These are phyloP conservation scores for Boletellus deceptivus DNA, from an alignment of 1,284 basidiomycete species.

Conservation along the genomic window DNA sequence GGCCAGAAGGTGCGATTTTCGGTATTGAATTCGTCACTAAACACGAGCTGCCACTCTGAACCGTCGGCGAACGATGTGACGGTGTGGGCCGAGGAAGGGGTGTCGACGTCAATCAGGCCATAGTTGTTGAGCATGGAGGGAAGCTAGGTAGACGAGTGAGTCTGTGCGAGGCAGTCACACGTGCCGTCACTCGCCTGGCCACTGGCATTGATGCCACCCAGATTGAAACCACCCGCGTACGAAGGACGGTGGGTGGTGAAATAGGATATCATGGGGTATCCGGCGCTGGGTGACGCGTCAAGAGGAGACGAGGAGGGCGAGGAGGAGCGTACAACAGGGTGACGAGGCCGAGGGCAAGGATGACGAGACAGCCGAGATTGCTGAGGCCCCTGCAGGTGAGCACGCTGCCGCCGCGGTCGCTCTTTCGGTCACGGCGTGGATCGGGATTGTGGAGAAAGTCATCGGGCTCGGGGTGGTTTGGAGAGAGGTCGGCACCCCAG, in stretches of 20 bases:
- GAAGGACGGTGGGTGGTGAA: conserved; percentile 52
- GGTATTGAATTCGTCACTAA: conserved; percentile 87
- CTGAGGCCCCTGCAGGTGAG: conserved; percentile 71
- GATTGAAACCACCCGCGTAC: conserved; percentile 66
- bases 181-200: conserved; percentile 56
- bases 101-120: conserved; percentile 60
- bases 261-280: conserved; percentile 77
- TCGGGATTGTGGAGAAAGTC: conserved; percentile 76
- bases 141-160: conserved; percentile 17
- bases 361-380: conserved; percentile 74
- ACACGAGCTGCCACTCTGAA: conserved; percentile 64
- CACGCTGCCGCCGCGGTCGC: conserved; percentile 59
- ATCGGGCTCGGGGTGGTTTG: conserved; percentile 58
- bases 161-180: not conserved
- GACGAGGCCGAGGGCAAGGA: conserved; percentile 61
- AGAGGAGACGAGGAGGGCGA: not conserved
- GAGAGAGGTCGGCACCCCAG: conserved; percentile 66
- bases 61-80: conserved; percentile 46
- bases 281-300: conserved; percentile 49
- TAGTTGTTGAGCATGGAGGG: conserved; percentile 46
- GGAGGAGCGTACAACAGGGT: conserved; percentile 64
- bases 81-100: conserved; percentile 46
- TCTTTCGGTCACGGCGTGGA: conserved; percentile 63
- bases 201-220: conserved; percentile 78
- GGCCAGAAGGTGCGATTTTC: conserved; percentile 81